Conservation (phyloP, 2,329 filamentous ascomycete genomes). For the Exserohilum rostratum region DNA sequence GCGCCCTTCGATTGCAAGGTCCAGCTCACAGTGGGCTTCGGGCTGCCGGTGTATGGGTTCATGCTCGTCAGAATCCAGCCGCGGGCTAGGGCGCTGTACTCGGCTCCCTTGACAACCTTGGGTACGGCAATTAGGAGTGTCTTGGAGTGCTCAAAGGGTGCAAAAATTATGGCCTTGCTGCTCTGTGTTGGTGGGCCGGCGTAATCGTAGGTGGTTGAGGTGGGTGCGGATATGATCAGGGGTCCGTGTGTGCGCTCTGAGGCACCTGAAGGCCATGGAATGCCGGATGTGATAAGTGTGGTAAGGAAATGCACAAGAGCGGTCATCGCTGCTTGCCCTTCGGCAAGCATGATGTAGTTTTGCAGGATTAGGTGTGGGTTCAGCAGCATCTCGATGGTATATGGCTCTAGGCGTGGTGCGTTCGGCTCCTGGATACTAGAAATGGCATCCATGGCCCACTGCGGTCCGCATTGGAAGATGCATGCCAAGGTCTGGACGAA, state of each 20-base stretch:
- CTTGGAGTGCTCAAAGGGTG: conserved; percentile 41
- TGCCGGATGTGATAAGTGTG: conserved; percentile 35
- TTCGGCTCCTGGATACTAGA: conserved; percentile 30
- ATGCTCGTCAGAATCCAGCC: conserved; percentile 50
- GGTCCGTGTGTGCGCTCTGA: conserved; percentile 41
- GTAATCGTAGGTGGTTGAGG: conserved; percentile 1
- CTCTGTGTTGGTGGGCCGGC: neutral
- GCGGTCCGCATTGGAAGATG: conserved; percentile 48
- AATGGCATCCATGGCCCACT: conserved; percentile 48
- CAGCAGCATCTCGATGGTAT: conserved; percentile 33
- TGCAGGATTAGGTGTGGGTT: conserved; percentile 46
- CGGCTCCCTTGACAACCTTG: conserved; percentile 26
- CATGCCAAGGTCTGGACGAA: conserved; percentile 52
- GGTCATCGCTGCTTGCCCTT: conserved; percentile 26
- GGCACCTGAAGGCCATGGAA: conserved; percentile 41
- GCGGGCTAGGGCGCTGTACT: conserved; percentile 30
- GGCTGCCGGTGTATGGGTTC: conserved; percentile 30
- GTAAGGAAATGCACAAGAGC: conserved; percentile 28
- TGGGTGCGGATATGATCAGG: conserved; percentile 30
- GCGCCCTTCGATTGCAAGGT: conserved; percentile 49
- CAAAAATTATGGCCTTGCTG: conserved; percentile 41
- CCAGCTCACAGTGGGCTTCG: conserved; percentile 43
- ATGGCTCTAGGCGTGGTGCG: conserved; percentile 14
- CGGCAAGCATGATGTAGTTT: conserved; percentile 41
- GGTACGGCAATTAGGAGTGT: conserved; percentile 41